phyloP scores from a whole-genome alignment of 2,329 filamentous ascomycete species.

The Polychaeton citri region DNA sequence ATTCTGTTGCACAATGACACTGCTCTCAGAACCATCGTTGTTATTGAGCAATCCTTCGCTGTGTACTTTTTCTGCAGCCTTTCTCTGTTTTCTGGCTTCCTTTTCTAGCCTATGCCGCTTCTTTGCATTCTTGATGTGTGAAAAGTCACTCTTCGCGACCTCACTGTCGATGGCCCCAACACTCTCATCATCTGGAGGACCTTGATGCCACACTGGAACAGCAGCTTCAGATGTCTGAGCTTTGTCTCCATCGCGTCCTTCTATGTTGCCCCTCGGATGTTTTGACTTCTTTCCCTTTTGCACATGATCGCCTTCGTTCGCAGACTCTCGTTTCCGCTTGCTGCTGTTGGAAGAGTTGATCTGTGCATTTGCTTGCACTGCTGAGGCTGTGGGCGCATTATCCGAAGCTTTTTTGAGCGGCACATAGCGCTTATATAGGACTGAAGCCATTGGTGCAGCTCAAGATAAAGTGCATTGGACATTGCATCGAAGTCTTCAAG shows the following conservation, averaged over 20 bases:
- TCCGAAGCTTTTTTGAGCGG: constrained; percentile 26
- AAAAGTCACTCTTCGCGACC: constrained; percentile 10
- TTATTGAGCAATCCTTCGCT: constrained; percentile 1
- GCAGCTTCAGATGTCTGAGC: too few relatives aligned
- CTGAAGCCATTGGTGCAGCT: constrained; percentile 21
- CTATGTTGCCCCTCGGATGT: too few relatives aligned
- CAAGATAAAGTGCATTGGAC: constrained; percentile 1
- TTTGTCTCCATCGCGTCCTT: too few relatives aligned
- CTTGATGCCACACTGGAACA: too few relatives aligned
- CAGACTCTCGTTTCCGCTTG: not conserved
- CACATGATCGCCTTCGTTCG: not conserved
- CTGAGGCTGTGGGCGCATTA: constrained; percentile 4
- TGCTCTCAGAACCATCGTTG: not conserved
- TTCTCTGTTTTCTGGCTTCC: constrained; percentile 17
- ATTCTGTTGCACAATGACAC: not conserved
- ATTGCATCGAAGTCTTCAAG: constrained; percentile 1
- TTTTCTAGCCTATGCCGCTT: constrained; percentile 23
- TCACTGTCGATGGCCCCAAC: too few relatives aligned
- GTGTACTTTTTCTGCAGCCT: constrained; percentile 9
- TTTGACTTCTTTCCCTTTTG: not conserved
- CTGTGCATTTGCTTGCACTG: not conserved
- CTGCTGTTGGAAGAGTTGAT: not conserved
- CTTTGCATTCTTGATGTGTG: constrained; percentile 16
- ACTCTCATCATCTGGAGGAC: too few relatives aligned
- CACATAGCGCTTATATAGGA: constrained; percentile 34